Percentiles rank a stretch among this genome's conserved stretches.
These are phyloP conservation scores for Phialocephala subalpina DNA, from an alignment of 2,329 filamentous ascomycete species.

Conservation along the genomic window DNA sequence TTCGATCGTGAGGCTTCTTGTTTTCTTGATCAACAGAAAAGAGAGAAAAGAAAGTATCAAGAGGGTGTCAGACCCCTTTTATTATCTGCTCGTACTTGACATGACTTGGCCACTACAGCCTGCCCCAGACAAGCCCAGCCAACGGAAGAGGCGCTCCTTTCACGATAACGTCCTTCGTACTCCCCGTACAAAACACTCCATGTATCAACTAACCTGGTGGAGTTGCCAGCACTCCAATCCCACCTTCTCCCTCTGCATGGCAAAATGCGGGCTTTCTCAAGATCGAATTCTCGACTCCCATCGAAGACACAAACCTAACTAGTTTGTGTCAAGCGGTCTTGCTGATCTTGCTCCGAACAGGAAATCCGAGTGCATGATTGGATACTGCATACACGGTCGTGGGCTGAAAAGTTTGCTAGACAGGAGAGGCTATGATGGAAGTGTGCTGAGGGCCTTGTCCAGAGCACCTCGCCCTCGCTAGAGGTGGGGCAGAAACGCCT, in stretches of 20 bases:
- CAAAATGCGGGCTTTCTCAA: background rate
- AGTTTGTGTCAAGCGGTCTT: background rate
- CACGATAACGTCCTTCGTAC: slow-evolving; percentile 5
- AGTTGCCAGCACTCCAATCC: background rate
- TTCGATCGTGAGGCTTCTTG: background rate
- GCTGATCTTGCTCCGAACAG: slow-evolving; percentile 10
- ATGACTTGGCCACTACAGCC: too few relatives aligned
- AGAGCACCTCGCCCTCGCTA: slow-evolving; percentile 15
- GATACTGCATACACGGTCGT: slow-evolving; percentile 17
- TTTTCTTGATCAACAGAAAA: background rate
- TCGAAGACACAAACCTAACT: background rate
- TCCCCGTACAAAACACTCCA: background rate
- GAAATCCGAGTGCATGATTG: slow-evolving; percentile 10
- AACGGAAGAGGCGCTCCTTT: slow-evolving; percentile 9
- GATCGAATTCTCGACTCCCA: slow-evolving; percentile 29
- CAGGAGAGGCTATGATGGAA: slow-evolving; percentile 28
- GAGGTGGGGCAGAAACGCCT: slow-evolving; percentile 13
- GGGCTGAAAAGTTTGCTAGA: slow-evolving; percentile 9
- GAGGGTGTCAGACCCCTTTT: background rate
- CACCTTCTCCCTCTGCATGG: background rate
- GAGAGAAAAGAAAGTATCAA: background rate
- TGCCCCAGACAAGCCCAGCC: slow-evolving; percentile 6
- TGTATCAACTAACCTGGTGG: background rate
- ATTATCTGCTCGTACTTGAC: background rate
- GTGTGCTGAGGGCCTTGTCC: slow-evolving; percentile 26